A percentile compares a stretch with the other conserved stretches of the same genome.
These are phyloP conservation scores for Pseudogymnoascus sp. DNA, from an alignment of 2,329 filamentous ascomycete genomes.

Conservation along the genomic window DNA sequence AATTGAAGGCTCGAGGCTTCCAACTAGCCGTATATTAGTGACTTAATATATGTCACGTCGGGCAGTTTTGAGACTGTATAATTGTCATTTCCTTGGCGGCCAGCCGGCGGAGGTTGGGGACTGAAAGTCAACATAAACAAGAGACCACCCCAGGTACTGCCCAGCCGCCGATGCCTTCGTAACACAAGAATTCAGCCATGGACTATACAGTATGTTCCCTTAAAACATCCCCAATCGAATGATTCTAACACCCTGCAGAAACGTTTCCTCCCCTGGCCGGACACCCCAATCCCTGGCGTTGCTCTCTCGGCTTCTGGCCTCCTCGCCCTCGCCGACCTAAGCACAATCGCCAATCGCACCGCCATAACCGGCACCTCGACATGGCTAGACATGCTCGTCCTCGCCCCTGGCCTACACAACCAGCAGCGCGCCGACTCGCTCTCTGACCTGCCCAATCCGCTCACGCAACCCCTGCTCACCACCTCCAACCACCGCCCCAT, in stretches of 20 bases:
- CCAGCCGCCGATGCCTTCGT: neutral
- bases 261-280: constrained; percentile 30
- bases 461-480: constrained; percentile 13
- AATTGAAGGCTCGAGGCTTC: neutral
- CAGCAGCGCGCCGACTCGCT: constrained; percentile 48
- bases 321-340: constrained; percentile 51
- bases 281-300: constrained; percentile 39
- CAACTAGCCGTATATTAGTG: neutral
- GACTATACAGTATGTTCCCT: neutral
- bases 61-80: neutral
- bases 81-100: neutral
- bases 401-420: constrained; percentile 54
- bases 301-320: constrained; percentile 46
- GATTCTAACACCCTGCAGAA: neutral
- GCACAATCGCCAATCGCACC: constrained; percentile 48
- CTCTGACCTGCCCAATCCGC: constrained; percentile 37
- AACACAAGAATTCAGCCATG: neutral
- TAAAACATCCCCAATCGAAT: neutral
- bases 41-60: neutral
- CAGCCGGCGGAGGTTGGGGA: neutral
- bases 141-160: neutral
- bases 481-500: constrained; percentile 10
- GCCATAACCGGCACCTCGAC: constrained; percentile 48
- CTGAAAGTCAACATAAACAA: neutral
- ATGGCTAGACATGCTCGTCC: constrained; percentile 48